Conservation (phyloP, 345 rosid genomes). For the Iberis pinnata region DNA sequence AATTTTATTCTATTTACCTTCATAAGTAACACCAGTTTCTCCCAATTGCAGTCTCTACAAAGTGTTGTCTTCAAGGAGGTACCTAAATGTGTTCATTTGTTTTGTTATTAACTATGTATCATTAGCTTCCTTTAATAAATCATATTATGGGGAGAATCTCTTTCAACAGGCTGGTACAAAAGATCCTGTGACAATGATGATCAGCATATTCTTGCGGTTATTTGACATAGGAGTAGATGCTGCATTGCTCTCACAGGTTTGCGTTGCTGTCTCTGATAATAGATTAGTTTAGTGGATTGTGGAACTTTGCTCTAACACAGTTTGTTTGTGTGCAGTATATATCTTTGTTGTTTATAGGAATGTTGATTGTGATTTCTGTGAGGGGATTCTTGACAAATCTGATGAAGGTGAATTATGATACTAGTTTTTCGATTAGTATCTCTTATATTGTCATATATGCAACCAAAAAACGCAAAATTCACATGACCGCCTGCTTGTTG, state of each 20-base stretch:
- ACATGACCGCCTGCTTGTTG: background rate
- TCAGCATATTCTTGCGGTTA: conserved; percentile 77
- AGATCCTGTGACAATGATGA: conserved; percentile 88
- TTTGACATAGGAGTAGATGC: conserved; percentile 95
- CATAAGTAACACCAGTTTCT: conserved; percentile 9
- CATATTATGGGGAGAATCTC: conserved; percentile 2
- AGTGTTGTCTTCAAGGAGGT: conserved; percentile 98
- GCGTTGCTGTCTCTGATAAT: conserved; percentile 12
- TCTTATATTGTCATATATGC: conserved; percentile 2
- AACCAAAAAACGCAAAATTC: background rate
- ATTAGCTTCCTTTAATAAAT: background rate
- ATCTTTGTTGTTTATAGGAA: conserved; percentile 84
- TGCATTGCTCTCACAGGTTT: conserved; percentile 79
- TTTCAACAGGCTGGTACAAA: conserved; percentile 81
- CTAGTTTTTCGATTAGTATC: background rate
- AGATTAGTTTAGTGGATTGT: background rate
- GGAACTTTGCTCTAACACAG: background rate
- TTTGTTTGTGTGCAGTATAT: conserved; percentile 55
- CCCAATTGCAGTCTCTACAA: conserved; percentile 75
- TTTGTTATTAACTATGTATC: background rate
- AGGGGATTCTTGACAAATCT: conserved; percentile 85
- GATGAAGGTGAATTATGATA: conserved; percentile 64
- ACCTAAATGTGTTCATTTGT: conserved; percentile 12
- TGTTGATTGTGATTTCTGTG: conserved; percentile 83
- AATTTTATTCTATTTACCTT: background rate